Percentiles rank a stretch among this genome's conserved stretches.
phyloP scores from a whole-genome alignment of 2,329 filamentous ascomycete species.

The Microsporum ferrugineum region DNA sequence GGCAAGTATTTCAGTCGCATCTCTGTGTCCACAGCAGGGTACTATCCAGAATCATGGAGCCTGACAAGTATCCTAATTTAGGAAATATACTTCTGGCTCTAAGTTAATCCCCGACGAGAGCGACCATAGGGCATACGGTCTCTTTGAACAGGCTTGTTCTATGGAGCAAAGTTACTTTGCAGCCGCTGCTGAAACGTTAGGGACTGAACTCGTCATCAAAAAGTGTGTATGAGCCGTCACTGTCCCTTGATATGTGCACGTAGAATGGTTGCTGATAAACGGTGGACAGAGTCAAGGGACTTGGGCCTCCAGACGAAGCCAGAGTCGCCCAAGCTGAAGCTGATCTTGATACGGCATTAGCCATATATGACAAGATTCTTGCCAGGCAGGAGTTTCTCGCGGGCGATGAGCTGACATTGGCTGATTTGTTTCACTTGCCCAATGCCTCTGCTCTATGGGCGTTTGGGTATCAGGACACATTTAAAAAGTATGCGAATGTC shows the following conservation, averaged over 20 bases:
- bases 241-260: neutral
- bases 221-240: neutral
- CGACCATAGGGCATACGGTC: neutral
- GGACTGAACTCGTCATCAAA: neutral
- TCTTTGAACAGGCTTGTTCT: neutral
- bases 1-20: neutral
- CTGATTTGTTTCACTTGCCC: slow-evolving; percentile 20
- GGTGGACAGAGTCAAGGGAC: slow-evolving; percentile 4
- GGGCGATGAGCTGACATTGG: slow-evolving; percentile 19
- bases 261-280: neutral
- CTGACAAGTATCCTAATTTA: neutral
- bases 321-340: slow-evolving; percentile 9
- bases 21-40: neutral
- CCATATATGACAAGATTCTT: slow-evolving; percentile 19
- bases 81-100: neutral
- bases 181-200: neutral
- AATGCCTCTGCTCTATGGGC: slow-evolving; percentile 14
- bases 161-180: neutral
- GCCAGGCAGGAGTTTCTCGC: slow-evolving; percentile 19
- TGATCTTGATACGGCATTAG: slow-evolving; percentile 12
- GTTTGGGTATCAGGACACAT: slow-evolving; percentile 10
- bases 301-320: slow-evolving; percentile 7
- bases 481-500: slow-evolving; percentile 10
- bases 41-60: no score
- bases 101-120: neutral